Evolutionary conservation across 2,329 filamentous ascomycete genomes (phyloP).

Genomic region (Fusarium pseudonygamai): DNA sequence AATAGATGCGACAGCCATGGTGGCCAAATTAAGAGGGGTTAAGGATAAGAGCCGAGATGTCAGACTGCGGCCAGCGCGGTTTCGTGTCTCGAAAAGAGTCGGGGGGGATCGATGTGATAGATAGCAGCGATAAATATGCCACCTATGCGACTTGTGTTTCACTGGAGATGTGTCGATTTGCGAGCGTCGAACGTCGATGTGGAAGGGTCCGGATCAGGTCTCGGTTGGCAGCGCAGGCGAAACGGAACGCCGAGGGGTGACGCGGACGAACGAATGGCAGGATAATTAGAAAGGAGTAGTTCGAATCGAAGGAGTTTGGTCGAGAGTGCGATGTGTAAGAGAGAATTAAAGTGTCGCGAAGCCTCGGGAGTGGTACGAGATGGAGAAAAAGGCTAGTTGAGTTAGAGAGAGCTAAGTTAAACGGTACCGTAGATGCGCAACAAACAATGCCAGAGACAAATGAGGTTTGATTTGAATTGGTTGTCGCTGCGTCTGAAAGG

Average conservation of each 20-base stretch:
- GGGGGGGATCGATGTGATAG: neutral
- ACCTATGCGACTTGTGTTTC: constrained; percentile 17
- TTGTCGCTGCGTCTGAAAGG: constrained; percentile 38
- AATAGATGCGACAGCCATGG: constrained; percentile 77
- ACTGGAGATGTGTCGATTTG: constrained; percentile 1
- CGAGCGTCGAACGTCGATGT: constrained; percentile 8
- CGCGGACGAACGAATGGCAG: constrained; percentile 30
- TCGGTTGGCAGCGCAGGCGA: constrained; percentile 23
- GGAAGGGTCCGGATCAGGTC: constrained; percentile 27
- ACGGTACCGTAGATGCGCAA: constrained; percentile 20
- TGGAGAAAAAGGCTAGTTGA: constrained; percentile 10
- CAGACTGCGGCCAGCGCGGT: constrained; percentile 50
- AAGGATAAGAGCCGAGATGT: constrained; percentile 28
- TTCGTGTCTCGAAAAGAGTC: constrained; percentile 35
- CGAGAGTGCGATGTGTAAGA: constrained; percentile 15
- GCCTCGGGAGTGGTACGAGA: constrained; percentile 1
- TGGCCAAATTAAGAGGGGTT: constrained; percentile 36
- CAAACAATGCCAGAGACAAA: constrained; percentile 41
- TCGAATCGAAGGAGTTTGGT: neutral
- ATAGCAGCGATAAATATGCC: constrained; percentile 1
- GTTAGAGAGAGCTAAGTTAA: neutral
- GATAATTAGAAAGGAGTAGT: constrained; percentile 26
- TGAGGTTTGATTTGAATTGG: constrained; percentile 35
- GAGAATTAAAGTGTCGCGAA: constrained; percentile 12
- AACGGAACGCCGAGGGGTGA: constrained; percentile 14